Base-by-base conservation (phyloP, 306 rosid species). In the Medicago arabica region DNA sequence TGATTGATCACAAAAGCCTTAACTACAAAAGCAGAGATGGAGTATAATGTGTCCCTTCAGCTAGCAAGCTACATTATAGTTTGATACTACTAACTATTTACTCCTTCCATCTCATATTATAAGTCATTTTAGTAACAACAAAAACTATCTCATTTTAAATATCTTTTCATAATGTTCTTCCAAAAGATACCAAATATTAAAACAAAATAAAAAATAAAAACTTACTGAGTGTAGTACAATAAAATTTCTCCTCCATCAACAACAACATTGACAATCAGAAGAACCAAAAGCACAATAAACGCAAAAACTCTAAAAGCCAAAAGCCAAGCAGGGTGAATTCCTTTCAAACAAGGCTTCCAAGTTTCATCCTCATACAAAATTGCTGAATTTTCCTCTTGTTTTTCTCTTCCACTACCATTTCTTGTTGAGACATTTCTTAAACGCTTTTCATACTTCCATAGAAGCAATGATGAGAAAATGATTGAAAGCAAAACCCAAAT, bases 281-380 rank as follows among this genome's bases (percentile, higher is more conserved):
- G 88, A 21, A 82, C 86, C 83, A 92, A 68, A 78, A 96, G 98
- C 64, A 89, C 90, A 73, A 81, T n/a, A 74, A 96, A 96, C 18
- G 98, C 98, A 67, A 87, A 19, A 19, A 90, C 72, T 86, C 99
- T 81, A 39, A 89, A 92, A 43, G 87, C 96, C 83, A 96, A 78
- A 8, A 96, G 85, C 99, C 98, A 96, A 66, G 93, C 97, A 44
- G 99, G 99, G 78, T 92, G 99, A 70, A 96, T 81, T 66, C 89
- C 95, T 70, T 89, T 92, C 1, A 96, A 73, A 71, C 99, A 92
- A 49, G 99, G 96, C 66, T 74, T 87, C 99, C 98, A 96, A 14
- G 97, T 92, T 69, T 96, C 97, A 88, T 96, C 93, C 28, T 92
- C 98, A 64, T 84, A 96, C 84, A 96, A 80, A 84, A 62, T 66